Evolutionary conservation across 192 early-diverging fungal genomes (phyloP), one percentile per base, ranked within the genome.

Genomic region (Dissophora ornata): DNA sequence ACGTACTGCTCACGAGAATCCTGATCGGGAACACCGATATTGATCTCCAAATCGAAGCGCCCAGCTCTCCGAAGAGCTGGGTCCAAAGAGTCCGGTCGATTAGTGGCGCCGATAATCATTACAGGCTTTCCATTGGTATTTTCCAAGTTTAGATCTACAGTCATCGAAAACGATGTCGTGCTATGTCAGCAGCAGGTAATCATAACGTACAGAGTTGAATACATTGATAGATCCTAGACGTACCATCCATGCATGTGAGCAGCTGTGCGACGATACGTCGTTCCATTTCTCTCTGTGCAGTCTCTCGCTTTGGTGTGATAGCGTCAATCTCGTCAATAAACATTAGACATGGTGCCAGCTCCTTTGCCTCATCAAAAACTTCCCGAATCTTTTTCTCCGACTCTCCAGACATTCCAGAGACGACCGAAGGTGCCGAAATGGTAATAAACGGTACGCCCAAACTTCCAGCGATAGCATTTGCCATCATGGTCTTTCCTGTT

Each of bases 271-370:
- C 97, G 58, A 99, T 96, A 40, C 97, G 84, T 21, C 96, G 85
- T 82, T 99, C 97, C 88, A 99, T 96, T 75, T 97, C 96, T 59
- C 96, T 82, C 71, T 96, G 94, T 7, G 96, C 93, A 40, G 90
- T 94, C 69, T 96, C 94, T 55, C 94, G 85, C 57, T 89, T 89
- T 24, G 96, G 95, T 4, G 96, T 94, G 50, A 99, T 98, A 16
- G 95, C 94, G 78, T 99, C 97, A 58, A 99, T 98, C 78, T 99
- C 97, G 71, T 99, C 97, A 65, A 99, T 96, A 63, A 99, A 99
- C 55, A 99, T 83, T 24, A 99, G 67, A 80, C 94, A 96, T 0
- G 95, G 95, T 8, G 95, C 95, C 58, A 89, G 75, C 7, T 85
- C 90, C 54, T 87, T 93, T 4, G 96, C 97, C 68, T 98, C 95